Base-by-base conservation (phyloP, 352 stramenopile species). In the Globisporangium emineosum region DNA sequence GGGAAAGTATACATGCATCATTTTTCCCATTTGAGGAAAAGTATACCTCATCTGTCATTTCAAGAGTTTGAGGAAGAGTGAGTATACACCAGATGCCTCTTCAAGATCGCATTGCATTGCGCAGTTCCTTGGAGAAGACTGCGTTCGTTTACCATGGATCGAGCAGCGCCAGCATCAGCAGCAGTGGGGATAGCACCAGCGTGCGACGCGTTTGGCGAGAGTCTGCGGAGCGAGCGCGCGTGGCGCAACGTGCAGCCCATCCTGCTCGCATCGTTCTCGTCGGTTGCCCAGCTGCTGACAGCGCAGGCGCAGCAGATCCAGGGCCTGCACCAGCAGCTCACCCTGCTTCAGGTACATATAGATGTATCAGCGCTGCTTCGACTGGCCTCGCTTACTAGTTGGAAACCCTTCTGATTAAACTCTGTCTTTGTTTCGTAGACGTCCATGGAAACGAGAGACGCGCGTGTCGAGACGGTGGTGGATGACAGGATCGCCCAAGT, bases 221-320 rank as follows among this genome's bases (percentile, higher is more conserved):
- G 57, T 64, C 61, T 92, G 19, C 54, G 69, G 13, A 72, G 57
- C 32, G 80, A 87, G 55, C 72, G 78, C 40, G 71, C 80, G 40
- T 91, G 82, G 84, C 60, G 73, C 27, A 93, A 93, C 55, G 75
- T 90, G 40, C 84, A 91, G 56, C 50, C 60, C 9, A 72, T 85
- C 17, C 56, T 93, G 23, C 66, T 70, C 2, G 65, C 68, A 42
- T 75, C 77, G 13, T 78, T 93, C n/a, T 47, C 27, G 17, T 42
- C 68, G 7, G 58, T 91, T 9, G 75, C 65, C 12, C 57, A 57
- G n/a, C 62, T 86, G 53, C 63, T 89, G 17, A 62, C 42, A 13
- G 62, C 64, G 27, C 84, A 91, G 63, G 57, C 58, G 15, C 64
- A 64, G 55, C 57, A 65, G 23, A 27, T 85, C 33, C 58, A 71